Conservation (phyloP, 108 stramenopile genomes). For the Conticribra weissflogii region DNA sequence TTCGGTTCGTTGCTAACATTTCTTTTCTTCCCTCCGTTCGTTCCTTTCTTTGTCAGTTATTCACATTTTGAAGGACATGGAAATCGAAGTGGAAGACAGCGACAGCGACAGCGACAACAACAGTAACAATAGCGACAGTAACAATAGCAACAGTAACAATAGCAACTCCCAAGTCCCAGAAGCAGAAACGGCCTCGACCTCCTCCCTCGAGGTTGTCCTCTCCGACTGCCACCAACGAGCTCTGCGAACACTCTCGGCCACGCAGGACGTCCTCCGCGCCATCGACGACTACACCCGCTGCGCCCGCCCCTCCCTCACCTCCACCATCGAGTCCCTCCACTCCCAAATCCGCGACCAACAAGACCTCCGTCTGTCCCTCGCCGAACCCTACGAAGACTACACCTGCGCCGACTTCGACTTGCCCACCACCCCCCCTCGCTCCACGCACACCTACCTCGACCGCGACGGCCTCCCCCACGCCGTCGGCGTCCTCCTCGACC, state of each 20-base stretch:
- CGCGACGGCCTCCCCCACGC: conserved; percentile 29
- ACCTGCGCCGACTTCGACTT: conserved; percentile 69
- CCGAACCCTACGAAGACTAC: conserved; percentile 69
- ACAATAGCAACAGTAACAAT: no score
- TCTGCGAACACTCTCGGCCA: no score
- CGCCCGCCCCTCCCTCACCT: conserved; percentile 37
- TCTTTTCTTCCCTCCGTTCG: no score
- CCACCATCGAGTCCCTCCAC: conserved; percentile 43
- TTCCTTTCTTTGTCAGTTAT: conserved; percentile 14
- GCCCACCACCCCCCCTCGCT: conserved; percentile 50
- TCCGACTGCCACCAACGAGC: no score
- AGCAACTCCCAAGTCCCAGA: conserved; percentile 19
- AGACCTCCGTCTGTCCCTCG: conserved; percentile 47
- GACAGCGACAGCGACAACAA: no score
- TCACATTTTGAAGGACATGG: conserved; percentile 42
- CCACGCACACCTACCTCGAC: conserved; percentile 41
- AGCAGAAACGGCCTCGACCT: no score
- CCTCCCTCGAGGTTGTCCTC: no score
- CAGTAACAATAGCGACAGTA: no score
- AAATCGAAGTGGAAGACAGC: conserved; percentile 40
- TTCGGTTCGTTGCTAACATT: no score
- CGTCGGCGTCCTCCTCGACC: conserved; percentile 55
- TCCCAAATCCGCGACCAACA: conserved; percentile 68
- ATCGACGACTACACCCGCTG: no score
- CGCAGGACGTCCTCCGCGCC: no score